These are phyloP conservation scores for Suhomyces vadensis DNA, from an alignment of 805 yeast genomes.

Conservation along the genomic window DNA sequence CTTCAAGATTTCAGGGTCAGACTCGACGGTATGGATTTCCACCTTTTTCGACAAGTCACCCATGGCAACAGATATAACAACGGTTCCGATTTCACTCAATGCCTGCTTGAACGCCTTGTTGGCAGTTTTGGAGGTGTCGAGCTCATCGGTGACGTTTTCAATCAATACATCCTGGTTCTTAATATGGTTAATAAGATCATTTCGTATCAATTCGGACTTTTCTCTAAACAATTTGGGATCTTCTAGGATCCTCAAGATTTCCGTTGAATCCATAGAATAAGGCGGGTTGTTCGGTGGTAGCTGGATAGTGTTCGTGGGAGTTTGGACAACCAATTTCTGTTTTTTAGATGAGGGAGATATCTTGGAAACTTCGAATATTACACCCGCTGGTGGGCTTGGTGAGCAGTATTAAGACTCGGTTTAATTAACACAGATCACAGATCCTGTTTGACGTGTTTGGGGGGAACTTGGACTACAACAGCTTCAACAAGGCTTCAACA, in stretches of 20 bases:
- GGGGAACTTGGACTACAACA: no score
- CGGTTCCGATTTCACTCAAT: slow-evolving; percentile 77
- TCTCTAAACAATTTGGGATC: slow-evolving; percentile 37
- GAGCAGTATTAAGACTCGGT: no score
- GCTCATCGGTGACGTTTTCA: slow-evolving; percentile 28
- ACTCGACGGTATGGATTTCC: slow-evolving; percentile 65
- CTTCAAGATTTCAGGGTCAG: slow-evolving; percentile 76
- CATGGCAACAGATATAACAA: slow-evolving; percentile 84
- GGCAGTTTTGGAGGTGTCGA: slow-evolving; percentile 45
- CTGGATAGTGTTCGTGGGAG: not conserved
- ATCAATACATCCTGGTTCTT: slow-evolving; percentile 31
- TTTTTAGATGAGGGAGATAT: slow-evolving; percentile 1
- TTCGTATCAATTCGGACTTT: slow-evolving; percentile 31
- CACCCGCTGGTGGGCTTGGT: not conserved
- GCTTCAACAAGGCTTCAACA: no score
- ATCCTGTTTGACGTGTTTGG: no score
- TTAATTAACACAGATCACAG: no score
- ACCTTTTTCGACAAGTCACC: slow-evolving; percentile 86
- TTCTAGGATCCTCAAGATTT: slow-evolving; percentile 37
- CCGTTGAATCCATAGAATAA: slow-evolving; percentile 30
- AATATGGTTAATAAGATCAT: slow-evolving; percentile 29
- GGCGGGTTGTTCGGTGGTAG: not conserved
- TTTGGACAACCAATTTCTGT: not conserved
- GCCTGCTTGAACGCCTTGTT: slow-evolving; percentile 74
- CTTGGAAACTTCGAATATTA: not conserved